phyloP scores from a whole-genome alignment of 148 eudicot genomes.

The Camellia granthamiana region DNA sequence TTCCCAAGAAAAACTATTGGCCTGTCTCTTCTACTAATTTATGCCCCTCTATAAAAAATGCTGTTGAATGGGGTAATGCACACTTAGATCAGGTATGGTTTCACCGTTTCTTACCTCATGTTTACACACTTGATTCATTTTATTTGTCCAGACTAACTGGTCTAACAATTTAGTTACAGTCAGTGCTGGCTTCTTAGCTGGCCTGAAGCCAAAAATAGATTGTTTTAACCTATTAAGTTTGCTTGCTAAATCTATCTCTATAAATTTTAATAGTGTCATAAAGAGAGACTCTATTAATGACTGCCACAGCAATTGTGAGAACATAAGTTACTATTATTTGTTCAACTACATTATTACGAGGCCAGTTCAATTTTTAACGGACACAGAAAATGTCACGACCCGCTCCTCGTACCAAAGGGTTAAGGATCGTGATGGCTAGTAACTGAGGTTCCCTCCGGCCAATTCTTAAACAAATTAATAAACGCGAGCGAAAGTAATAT shows the following conservation, averaged over 20 bases:
- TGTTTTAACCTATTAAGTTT: too few species aligned
- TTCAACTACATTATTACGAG: background rate
- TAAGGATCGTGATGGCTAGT: too few species aligned
- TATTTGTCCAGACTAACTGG: background rate
- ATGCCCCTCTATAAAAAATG: slow-evolving; percentile 57
- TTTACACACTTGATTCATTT: background rate
- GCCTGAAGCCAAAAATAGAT: background rate
- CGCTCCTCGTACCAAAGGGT: too few species aligned
- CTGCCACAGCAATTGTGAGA: background rate
- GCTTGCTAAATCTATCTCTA: too few species aligned
- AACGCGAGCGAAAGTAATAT: too few species aligned
- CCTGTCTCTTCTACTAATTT: slow-evolving; percentile 55
- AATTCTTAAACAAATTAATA: too few species aligned
- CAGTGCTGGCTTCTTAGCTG: background rate
- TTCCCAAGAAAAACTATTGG: slow-evolving; percentile 67
- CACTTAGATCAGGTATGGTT: slow-evolving; percentile 49
- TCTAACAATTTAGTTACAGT: background rate
- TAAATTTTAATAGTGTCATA: too few species aligned
- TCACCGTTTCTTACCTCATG: background rate
- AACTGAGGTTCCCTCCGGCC: too few species aligned
- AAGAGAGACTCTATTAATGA: too few species aligned
- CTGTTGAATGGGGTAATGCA: slow-evolving; percentile 76
- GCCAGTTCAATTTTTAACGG: background rate
- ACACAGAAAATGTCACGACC: too few species aligned
- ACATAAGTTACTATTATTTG: background rate